Evolutionary conservation across 306 rosid genomes (phyloP).

Genomic region (Purshia tridentata): DNA sequence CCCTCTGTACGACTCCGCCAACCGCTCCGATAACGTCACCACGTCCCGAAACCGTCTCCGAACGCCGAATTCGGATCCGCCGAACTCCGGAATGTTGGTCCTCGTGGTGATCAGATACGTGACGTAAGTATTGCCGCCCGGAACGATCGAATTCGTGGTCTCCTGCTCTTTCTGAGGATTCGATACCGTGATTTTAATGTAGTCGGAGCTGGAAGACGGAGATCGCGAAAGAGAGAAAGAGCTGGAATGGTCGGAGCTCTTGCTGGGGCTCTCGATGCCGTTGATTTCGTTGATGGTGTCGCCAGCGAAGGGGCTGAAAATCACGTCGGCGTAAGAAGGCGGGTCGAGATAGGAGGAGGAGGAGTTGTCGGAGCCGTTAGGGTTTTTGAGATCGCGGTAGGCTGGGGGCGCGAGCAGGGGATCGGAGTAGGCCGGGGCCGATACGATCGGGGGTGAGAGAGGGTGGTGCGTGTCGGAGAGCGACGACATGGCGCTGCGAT

Average conservation of each 20-base stretch:
- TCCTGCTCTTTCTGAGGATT: constrained; percentile 89
- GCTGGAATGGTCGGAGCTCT: constrained; percentile 42
- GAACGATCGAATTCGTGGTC: constrained; percentile 66
- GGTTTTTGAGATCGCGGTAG: constrained; percentile 35
- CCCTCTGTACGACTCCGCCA: constrained; percentile 80
- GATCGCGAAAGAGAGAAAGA: constrained; percentile 41
- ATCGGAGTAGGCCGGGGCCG: constrained; percentile 35
- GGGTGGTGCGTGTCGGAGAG: constrained; percentile 54
- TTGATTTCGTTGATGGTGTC: constrained; percentile 34
- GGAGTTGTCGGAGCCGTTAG: constrained; percentile 41
- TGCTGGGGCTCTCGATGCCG: constrained; percentile 54
- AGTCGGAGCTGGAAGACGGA: constrained; percentile 51
- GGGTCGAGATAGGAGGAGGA: constrained; percentile 45
- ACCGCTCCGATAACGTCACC: constrained; percentile 75
- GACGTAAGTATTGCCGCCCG: constrained; percentile 58
- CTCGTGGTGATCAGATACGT: constrained; percentile 76
- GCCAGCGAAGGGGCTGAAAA: constrained; percentile 69
- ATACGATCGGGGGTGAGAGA: constrained; percentile 26
- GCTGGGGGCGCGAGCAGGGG: constrained; percentile 51
- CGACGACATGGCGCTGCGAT: constrained; percentile 78
- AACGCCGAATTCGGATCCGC: constrained; percentile 62
- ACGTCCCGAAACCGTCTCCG: constrained; percentile 85
- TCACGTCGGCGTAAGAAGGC: constrained; percentile 66
- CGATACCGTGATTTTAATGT: constrained; percentile 61
- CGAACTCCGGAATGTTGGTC: constrained; percentile 62